Evolutionary conservation across 2,329 filamentous ascomycete species (phyloP), one percentile per base, ranked within the genome.

Genomic region (Tolypocladium guangdongense): DNA sequence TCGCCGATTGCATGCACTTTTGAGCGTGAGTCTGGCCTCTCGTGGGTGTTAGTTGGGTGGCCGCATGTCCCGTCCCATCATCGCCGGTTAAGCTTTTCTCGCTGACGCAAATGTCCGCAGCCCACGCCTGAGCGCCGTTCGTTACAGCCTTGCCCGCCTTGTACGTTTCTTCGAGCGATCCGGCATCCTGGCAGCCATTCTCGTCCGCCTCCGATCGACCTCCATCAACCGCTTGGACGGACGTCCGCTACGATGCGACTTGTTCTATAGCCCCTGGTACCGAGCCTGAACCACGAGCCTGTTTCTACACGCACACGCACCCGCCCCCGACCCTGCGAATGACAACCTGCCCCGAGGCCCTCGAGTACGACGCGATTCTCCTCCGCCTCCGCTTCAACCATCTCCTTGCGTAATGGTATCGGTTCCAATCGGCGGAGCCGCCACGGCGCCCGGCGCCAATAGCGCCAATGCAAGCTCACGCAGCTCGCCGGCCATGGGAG

Each of bases 401-500:
- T 54, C 38, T 51, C 36, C 56, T 53, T 54, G 52, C 62, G 62
- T 57, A 57, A 74, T 74, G 71, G 73, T 70, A 54, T 67, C 73
- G 55, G 67, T 66, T 47, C 65, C 71, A 58, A 71, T 66, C 54
- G 63, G 68, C 55, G 66, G 66, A 61, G 66, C 68, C 51, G 68
- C 65, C 50, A 69, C 64, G 46, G 65, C 64, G 46, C 62, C 62
- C 50, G 69, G 64, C 58, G 63, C 64, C 49, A 67, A 66, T 49
- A 77, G 74, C 62, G 68, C 72, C 56, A 75, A 75, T 68, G 70
- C 70, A 54, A 80, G 74, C 64, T 72, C 77, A 50, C 74, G 78
- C 66, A 77, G 69, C 49, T 81, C 78, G 36, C 78, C 78, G 18
- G 70, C 76, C 46, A 66, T 73, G 45, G 70, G 70, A 51, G 57